Base-by-base conservation (phyloP, 192 early-diverging fungal genomes). In the Backusella tarrabulga region DNA sequence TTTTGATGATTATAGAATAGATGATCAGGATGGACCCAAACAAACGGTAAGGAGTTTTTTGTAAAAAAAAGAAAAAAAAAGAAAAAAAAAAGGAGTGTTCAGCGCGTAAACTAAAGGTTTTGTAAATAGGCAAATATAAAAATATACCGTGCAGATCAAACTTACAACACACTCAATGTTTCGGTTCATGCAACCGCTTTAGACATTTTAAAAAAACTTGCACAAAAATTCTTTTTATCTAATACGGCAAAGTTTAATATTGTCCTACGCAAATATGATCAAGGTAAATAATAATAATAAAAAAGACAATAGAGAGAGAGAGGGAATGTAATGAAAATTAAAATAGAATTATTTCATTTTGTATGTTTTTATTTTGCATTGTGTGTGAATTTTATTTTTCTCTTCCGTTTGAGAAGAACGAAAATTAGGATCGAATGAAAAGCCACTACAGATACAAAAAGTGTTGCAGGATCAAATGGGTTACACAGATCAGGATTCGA, bases 161-260 rank as follows among this genome's bases (percentile, higher is more conserved):
- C 95, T 0, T 95, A 92, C 77, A 90, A 91, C 15, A 94, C 93
- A 0, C 87, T 97, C 34, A 89, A 90, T 68, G 92, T 91, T 46
- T 84, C 85, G 4, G 79, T 94, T n/a, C 87, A 85, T 46, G 89
- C 92, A 15, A 90, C 91, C 0, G 90, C 92, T 3, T 85, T 83
- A 21, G 94, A 96, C 67, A 79, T 97, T 67, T 88, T 93, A 77
- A 82, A 87, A 34, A 92, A 90, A 70, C 84, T 95, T 11, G 88
- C 92, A 17, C 91, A 90, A 82, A 97, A 97, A 78, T 94, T 92
- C 72, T 92, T 94, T 73, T 90, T 96, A 63, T 80, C 83, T 5
- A 93, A 96, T 79, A 89, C 89, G 14, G 78, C 32, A 19, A 82
- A 78, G 66, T 78, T 78, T 41, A 70, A 77, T 68, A 60, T 82